These are phyloP conservation scores for Plectosphaerella cucumerina DNA, from an alignment of 2,329 filamentous ascomycete species.

Conservation along the genomic window DNA sequence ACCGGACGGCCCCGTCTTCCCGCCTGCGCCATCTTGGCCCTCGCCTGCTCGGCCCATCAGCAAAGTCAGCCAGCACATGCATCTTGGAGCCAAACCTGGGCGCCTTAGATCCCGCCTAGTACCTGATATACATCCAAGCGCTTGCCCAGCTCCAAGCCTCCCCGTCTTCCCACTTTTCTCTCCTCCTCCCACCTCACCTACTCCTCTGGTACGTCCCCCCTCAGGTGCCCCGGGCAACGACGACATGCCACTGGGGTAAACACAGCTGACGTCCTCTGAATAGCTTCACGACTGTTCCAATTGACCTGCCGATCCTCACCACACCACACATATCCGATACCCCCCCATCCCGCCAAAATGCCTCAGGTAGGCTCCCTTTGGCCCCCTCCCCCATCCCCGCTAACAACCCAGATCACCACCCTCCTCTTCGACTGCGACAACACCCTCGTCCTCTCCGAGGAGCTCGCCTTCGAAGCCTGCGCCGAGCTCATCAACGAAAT, in stretches of 20 bases:
- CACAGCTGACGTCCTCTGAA: background rate
- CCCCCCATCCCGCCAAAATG: conserved; percentile 21
- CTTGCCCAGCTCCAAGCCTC: too few relatives aligned
- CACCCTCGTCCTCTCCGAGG: conserved; percentile 88
- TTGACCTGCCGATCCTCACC: background rate
- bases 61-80: too few relatives aligned
- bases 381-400: background rate
- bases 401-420: conserved; percentile 53
- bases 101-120: too few relatives aligned
- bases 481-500: conserved; percentile 86
- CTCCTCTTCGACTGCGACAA: conserved; percentile 81
- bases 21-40: too few relatives aligned
- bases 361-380: conserved; percentile 22
- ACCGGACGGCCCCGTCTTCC: too few relatives aligned
- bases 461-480: conserved; percentile 86
- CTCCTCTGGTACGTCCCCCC: background rate
- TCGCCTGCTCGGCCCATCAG: too few relatives aligned
- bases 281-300: background rate
- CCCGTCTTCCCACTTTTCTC: background rate
- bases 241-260: background rate
- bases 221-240: background rate
- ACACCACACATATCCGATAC: background rate
- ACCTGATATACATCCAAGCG: too few relatives aligned
- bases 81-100: too few relatives aligned
- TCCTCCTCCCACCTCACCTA: background rate